Evolutionary conservation across 2,329 filamentous ascomycete genomes (phyloP).

Genomic region (Trichophyton rubrum): DNA sequence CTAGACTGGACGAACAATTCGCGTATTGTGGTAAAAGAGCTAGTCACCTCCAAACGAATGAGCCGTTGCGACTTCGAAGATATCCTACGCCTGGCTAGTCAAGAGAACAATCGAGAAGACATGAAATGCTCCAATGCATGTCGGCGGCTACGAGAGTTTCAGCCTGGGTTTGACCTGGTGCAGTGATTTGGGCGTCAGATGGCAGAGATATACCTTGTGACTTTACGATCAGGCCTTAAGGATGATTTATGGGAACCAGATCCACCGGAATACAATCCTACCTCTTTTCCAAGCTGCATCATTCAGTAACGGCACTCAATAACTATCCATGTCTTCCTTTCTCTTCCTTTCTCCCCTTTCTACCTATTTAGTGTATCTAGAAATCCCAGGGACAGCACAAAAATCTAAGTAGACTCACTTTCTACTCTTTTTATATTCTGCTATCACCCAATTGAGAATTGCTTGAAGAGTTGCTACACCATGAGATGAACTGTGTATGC

Average conservation of each 20-base stretch:
- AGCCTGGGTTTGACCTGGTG: background rate
- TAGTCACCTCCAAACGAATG: background rate
- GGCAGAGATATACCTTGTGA: constrained; percentile 2
- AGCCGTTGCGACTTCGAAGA: background rate
- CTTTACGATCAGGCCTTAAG: background rate
- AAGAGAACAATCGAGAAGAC: background rate
- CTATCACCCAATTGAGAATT: too few species aligned
- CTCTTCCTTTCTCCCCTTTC: too few species aligned
- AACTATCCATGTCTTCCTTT: too few species aligned
- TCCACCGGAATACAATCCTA: background rate
- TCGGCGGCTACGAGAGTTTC: background rate
- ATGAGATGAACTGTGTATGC: too few species aligned
- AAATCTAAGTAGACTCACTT: too few species aligned
- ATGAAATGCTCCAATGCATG: background rate
- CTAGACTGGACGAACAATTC: constrained; percentile 1
- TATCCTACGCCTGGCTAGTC: background rate
- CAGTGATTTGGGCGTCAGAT: background rate
- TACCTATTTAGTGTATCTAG: too few species aligned
- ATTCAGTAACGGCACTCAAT: too few species aligned
- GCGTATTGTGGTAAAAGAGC: background rate
- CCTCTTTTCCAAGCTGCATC: background rate
- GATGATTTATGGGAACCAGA: constrained; percentile 1
- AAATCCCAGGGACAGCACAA: too few species aligned
- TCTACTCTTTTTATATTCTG: too few species aligned
- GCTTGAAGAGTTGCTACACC: too few species aligned